phyloP scores from a whole-genome alignment of 257 asterid genomes.

The Mitragyna speciosa region DNA sequence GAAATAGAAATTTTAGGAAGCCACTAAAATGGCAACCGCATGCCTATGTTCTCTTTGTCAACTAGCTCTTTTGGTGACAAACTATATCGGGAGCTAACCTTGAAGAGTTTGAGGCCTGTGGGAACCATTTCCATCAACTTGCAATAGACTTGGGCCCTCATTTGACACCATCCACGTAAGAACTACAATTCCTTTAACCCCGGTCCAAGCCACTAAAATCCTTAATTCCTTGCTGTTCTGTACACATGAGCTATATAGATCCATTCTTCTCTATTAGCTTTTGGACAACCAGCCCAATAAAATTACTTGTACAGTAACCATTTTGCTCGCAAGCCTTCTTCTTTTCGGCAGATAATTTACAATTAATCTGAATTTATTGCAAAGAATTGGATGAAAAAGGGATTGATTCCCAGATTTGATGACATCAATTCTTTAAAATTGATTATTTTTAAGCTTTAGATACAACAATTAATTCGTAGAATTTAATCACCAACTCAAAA shows the following conservation, averaged over 20 bases:
- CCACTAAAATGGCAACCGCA: too few species aligned
- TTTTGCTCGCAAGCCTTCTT: background rate
- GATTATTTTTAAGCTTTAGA: background rate
- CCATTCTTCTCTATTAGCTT: background rate
- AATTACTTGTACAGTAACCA: background rate
- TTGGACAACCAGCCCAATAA: background rate
- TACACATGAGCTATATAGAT: background rate
- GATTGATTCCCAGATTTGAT: background rate
- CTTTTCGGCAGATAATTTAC: background rate
- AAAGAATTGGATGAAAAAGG: background rate
- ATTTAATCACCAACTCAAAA: background rate
- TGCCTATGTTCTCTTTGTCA: too few species aligned
- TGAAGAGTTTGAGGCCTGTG: too few species aligned
- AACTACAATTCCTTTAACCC: too few species aligned
- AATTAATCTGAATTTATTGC: background rate
- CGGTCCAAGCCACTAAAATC: background rate
- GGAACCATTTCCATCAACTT: too few species aligned
- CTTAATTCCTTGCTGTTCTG: background rate
- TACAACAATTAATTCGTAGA: background rate
- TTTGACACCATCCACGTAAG: too few species aligned
- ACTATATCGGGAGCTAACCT: too few species aligned
- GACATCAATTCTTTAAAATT: background rate
- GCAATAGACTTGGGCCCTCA: too few species aligned
- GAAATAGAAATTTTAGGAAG: too few species aligned
- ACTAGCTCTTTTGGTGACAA: too few species aligned